Evolutionary conservation across 2,329 filamentous ascomycete genomes (phyloP).

Genomic region (Dendryphion nanum): DNA sequence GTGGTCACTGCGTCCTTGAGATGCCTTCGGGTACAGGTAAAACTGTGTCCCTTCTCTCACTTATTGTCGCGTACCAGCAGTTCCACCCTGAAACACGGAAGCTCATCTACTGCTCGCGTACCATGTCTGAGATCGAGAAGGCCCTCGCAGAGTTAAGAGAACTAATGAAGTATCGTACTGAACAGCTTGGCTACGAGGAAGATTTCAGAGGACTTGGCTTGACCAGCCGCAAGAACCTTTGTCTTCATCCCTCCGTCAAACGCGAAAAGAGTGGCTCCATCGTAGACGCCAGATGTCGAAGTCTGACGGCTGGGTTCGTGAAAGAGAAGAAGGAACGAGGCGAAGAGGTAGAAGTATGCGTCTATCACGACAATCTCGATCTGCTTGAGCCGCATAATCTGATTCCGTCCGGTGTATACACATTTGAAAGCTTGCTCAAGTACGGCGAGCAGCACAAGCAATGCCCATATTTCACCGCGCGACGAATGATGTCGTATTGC

Average conservation of each 20-base stretch:
- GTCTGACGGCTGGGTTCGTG: constrained; percentile 92
- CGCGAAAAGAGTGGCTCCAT: constrained; percentile 92
- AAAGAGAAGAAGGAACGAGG: constrained; percentile 96
- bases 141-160: constrained; percentile 86
- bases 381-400: constrained; percentile 92
- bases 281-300: constrained; percentile 94
- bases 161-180: constrained; percentile 89
- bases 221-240: constrained; percentile 96
- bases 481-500: constrained; percentile 99
- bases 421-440: constrained; percentile 79
- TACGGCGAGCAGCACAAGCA: constrained; percentile 97
- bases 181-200: constrained; percentile 86
- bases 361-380: constrained; percentile 98
- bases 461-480: constrained; percentile 93
- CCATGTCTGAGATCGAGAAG: constrained; percentile 99
- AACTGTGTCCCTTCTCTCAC: constrained; percentile 88
- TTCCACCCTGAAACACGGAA: constrained; percentile 91
- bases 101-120: constrained; percentile 98
- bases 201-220: constrained; percentile 90
- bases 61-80: constrained; percentile 96
- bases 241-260: constrained; percentile 93
- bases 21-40: constrained; percentile 99
- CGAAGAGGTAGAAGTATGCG: constrained; percentile 89
- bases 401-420: constrained; percentile 93
- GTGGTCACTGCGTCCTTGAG: constrained; percentile 93